Evolutionary conservation across 2,329 filamentous ascomycete genomes (phyloP).

Genomic region (Arthrobotrys megalospora): DNA sequence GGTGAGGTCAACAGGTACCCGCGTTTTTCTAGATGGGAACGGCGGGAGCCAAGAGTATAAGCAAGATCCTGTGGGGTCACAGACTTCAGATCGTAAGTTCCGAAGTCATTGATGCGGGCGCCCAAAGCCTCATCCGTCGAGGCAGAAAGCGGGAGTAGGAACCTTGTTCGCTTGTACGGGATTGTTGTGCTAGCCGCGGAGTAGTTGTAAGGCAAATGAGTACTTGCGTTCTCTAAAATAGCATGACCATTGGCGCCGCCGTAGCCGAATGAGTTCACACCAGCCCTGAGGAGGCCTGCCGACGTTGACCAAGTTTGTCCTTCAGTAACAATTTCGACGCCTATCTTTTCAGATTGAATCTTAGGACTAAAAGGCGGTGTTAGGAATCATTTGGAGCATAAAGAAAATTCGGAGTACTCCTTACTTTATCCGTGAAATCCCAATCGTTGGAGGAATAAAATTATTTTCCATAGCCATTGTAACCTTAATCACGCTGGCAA

Average conservation of each 20-base stretch:
- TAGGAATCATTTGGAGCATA: background rate
- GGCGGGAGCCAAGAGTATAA: slow-evolving; percentile 28
- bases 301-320: slow-evolving; percentile 25
- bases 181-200: background rate
- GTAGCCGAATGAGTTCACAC: slow-evolving; percentile 66
- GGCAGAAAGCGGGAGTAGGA: slow-evolving; percentile 34
- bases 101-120: background rate
- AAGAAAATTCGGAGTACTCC: background rate
- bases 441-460: slow-evolving; percentile 37
- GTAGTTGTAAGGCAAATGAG: slow-evolving; percentile 20
- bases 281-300: slow-evolving; percentile 15
- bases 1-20: slow-evolving; percentile 27
- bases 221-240: slow-evolving; percentile 25
- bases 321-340: slow-evolving; percentile 23
- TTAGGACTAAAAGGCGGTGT: slow-evolving; percentile 1
- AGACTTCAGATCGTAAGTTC: slow-evolving; percentile 8
- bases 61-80: slow-evolving; percentile 20
- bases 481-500: slow-evolving; percentile 38
- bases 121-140: slow-evolving; percentile 16
- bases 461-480: slow-evolving; percentile 38
- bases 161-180: background rate
- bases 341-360: slow-evolving; percentile 12
- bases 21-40: slow-evolving; percentile 28
- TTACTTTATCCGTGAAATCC: slow-evolving; percentile 22
- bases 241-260: slow-evolving; percentile 61